Percentiles rank a stretch among this genome's conserved stretches.
Conservation (phyloP, 306 rosid genomes). For the Prunus armeniaca region DNA sequence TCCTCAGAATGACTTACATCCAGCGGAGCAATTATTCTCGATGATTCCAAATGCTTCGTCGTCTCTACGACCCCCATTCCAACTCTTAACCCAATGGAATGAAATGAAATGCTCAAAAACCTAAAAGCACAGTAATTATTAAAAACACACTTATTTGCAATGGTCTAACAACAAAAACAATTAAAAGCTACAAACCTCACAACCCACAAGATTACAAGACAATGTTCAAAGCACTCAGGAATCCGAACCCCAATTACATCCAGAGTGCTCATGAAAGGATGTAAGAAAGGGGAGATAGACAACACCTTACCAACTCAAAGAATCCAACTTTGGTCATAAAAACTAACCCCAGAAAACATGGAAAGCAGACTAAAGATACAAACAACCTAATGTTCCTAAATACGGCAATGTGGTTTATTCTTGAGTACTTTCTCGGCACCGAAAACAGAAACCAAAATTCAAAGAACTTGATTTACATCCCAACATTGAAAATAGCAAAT, state of each 20-base stretch:
- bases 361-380: background rate
- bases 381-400: background rate
- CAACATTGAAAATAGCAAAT: background rate
- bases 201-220: background rate
- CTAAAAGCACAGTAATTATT: background rate
- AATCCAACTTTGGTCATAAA: background rate
- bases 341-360: background rate
- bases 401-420: background rate
- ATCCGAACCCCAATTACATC: background rate
- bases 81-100: conserved; percentile 14
- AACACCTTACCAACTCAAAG: background rate
- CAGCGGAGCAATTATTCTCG: conserved; percentile 24
- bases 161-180: conserved; percentile 1
- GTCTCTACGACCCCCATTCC: conserved; percentile 38
- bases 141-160: background rate
- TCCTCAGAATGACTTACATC: conserved; percentile 35
- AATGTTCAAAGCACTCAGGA: background rate
- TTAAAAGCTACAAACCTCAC: background rate
- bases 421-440: background rate
- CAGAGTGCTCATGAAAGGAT: background rate
- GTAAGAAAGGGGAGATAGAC: background rate
- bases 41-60: conserved; percentile 28
- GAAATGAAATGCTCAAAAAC: conserved; percentile 2
- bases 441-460: background rate
- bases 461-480: background rate